A percentile compares a stretch with the other conserved stretches of the same genome.
These are phyloP conservation scores for Pseudozyma sp. DNA, from an alignment of 1,284 basidiomycete genomes.

Conservation along the genomic window DNA sequence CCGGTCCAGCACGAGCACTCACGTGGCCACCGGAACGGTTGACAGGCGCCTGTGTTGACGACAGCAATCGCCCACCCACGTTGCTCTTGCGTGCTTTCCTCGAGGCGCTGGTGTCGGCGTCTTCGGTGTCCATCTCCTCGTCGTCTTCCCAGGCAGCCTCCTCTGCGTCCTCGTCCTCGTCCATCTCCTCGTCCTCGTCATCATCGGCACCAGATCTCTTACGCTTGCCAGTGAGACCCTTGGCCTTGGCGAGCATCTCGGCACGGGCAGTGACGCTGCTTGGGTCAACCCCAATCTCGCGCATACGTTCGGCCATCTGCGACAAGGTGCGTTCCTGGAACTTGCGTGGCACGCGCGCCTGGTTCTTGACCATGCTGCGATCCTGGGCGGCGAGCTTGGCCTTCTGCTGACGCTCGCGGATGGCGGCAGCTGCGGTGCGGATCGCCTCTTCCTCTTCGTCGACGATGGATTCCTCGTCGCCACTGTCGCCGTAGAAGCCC, in stretches of 20 bases:
- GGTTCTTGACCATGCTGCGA: slow-evolving; percentile 90
- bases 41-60: slow-evolving; percentile 55
- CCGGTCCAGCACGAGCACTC: slow-evolving; percentile 62
- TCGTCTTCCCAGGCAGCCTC: slow-evolving; percentile 71
- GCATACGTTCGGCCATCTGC: slow-evolving; percentile 84
- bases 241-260: slow-evolving; percentile 81
- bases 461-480: slow-evolving; percentile 80
- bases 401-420: slow-evolving; percentile 74
- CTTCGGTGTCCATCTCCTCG: slow-evolving; percentile 72
- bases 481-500: slow-evolving; percentile 90
- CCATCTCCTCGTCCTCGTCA: slow-evolving; percentile 62
- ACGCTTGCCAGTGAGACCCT: slow-evolving; percentile 77
- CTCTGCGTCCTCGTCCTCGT: slow-evolving; percentile 67
- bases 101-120: slow-evolving; percentile 39
- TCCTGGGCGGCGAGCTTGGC: slow-evolving; percentile 83
- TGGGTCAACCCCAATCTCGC: slow-evolving; percentile 88
- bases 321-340: slow-evolving; percentile 82
- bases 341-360: slow-evolving; percentile 83
- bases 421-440: slow-evolving; percentile 78
- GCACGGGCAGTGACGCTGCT: slow-evolving; percentile 88
- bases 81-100: slow-evolving; percentile 73
- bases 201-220: slow-evolving; percentile 71
- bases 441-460: slow-evolving; percentile 89
- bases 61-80: slow-evolving; percentile 70
- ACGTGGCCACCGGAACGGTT: slow-evolving; percentile 61